Percentiles rank a stretch among this genome's conserved stretches.
These are phyloP conservation scores for Lycium ferocissimum DNA, from an alignment of 257 asterid genomes.

Conservation along the genomic window DNA sequence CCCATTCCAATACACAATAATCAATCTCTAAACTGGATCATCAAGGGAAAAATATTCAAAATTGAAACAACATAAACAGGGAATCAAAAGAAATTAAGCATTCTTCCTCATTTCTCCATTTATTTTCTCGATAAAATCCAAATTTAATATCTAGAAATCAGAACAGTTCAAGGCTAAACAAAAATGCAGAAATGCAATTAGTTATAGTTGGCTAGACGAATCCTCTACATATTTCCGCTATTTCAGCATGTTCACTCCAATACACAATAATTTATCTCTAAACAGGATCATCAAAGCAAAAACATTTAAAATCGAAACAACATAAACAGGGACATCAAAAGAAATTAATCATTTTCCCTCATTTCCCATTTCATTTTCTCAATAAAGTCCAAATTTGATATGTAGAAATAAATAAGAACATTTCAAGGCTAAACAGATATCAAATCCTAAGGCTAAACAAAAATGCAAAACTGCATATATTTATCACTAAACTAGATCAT, in stretches of 20 bases:
- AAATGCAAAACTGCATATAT: background rate
- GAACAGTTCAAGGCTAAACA: background rate
- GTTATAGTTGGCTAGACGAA: background rate
- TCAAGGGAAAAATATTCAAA: background rate
- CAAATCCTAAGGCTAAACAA: no score
- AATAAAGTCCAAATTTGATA: no score
- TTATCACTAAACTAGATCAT: background rate
- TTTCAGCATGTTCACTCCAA: background rate
- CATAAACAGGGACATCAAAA: background rate
- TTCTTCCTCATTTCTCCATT: background rate
- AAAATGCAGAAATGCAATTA: background rate
- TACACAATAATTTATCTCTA: background rate
- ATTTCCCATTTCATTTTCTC: background rate
- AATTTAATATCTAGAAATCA: background rate
- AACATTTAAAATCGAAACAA: background rate
- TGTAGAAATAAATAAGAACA: background rate
- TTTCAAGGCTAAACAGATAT: background rate
- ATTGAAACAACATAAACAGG: background rate
- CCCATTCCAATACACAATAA: background rate
- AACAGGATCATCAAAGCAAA: background rate
- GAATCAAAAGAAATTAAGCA: background rate
- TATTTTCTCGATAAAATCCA: background rate
- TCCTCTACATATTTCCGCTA: background rate
- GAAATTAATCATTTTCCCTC: no score
- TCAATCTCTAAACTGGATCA: slow-evolving; percentile 2